Evolutionary conservation across 2,329 filamentous ascomycete genomes (phyloP), one percentile per base, ranked within the genome.

Genomic region (Pyrenochaeta sp.): DNA sequence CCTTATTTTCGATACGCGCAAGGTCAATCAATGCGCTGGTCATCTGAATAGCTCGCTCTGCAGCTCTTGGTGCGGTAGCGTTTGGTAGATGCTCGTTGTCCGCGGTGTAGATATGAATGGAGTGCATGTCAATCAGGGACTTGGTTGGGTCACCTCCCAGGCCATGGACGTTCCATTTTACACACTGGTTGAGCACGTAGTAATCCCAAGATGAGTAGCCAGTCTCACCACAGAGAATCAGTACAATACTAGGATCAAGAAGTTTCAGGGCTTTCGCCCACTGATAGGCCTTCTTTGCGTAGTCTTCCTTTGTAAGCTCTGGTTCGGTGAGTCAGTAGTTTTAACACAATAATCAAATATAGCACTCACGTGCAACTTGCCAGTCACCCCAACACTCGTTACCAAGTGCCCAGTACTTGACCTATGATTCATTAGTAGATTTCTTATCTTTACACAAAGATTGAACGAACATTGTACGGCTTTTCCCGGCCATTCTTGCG

Each of bases 391-490:
- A 87, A 68, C 79, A 79, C 60, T 87, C 84, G 71, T 94, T 94
- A 7, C 89, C 89, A 18, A 94, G 81, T 2, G 88, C 88, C 89
- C 89, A 94, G 77, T 92, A 93, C 72, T 89, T 90, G 60, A 92
- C 75, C 59, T 61, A 34, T 14, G 7, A 6, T 6, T 3, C 6
- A 29, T 55, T 28, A 58, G 51, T 14, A 6, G 10, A 10, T 27
- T 10, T 10, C 36, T 31, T 2, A 13, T 11, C n/a, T 13, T 9
- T 6, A 8, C 4, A 13, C 3, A 9, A n/a, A 11, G 15, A 10
- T 13, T 7, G 6, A 21, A 44, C 51, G 10, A 63, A 80, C 82
- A 46, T 86, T 85, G 72, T 93, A 93, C 4, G 89, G 90, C 72
- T 90, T 82, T 42, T 86, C 79, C 21, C 82, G 85, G 8, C 89